These are phyloP conservation scores for Eucalyptus albens DNA, from an alignment of 345 rosid species.

Conservation along the genomic window DNA sequence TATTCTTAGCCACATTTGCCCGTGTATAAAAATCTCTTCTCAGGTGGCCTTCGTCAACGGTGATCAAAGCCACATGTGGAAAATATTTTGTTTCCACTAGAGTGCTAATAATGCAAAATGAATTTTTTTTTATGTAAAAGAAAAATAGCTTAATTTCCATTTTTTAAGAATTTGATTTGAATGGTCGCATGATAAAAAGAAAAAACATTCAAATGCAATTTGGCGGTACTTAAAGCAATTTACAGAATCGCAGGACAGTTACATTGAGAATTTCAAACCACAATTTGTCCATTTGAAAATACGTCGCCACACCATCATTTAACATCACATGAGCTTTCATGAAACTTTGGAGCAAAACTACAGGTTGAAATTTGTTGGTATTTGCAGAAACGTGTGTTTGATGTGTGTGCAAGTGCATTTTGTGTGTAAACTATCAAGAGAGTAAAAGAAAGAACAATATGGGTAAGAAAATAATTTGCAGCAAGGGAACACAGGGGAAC, in stretches of 20 bases:
- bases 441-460: too few species aligned
- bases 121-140: too few species aligned
- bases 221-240: neutral
- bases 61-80: neutral
- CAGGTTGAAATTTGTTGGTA: neutral
- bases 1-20: neutral
- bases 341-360: neutral
- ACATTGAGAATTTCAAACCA: neutral
- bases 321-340: neutral
- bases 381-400: too few species aligned
- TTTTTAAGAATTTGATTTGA: neutral
- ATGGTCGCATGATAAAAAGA: neutral
- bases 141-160: neutral
- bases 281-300: neutral
- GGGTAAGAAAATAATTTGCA: too few species aligned
- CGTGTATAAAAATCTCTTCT: neutral
- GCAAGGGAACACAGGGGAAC: too few species aligned
- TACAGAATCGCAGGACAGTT: neutral
- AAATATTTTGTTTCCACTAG: neutral
- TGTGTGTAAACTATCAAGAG: too few species aligned
- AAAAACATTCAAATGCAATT: neutral
- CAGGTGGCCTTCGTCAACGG: neutral
- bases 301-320: neutral
- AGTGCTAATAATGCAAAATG: too few species aligned
- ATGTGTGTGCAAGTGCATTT: too few species aligned